A percentile compares a stretch with the other conserved stretches of the same genome.
phyloP scores from a whole-genome alignment of 148 eudicot genomes.

The Persicaria maculosa region DNA sequence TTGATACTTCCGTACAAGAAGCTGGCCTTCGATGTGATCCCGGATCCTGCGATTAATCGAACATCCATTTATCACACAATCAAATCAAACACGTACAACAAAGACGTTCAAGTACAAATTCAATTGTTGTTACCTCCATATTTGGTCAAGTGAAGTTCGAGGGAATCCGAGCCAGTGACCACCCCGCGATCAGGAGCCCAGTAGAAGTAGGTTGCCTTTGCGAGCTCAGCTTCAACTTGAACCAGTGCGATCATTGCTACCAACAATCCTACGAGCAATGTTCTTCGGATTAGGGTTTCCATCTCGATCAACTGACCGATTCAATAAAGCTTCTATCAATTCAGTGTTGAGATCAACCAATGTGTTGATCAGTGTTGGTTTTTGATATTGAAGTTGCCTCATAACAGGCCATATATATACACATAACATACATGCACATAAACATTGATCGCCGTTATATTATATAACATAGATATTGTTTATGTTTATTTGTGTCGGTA shows the following conservation, averaged over 20 bases:
- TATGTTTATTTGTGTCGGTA: too few species aligned
- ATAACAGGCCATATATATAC: too few species aligned
- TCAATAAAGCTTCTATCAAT: too few species aligned
- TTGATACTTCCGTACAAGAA: conserved; percentile 24
- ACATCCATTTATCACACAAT: not conserved
- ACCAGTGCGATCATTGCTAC: not conserved
- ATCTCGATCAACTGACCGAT: not conserved
- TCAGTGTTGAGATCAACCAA: too few species aligned
- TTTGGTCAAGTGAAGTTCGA: conserved; percentile 15
- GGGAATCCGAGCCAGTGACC: conserved; percentile 16
- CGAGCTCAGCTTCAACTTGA: conserved; percentile 5
- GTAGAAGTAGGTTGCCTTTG: conserved; percentile 12
- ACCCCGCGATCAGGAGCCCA: conserved; percentile 19
- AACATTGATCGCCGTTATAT: too few species aligned
- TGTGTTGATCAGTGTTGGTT: too few species aligned
- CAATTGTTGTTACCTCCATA: not conserved
- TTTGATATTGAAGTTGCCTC: too few species aligned
- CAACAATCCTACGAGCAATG: not conserved
- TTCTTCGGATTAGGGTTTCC: not conserved
- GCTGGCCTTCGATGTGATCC: conserved; percentile 17
- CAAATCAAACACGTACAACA: not conserved
- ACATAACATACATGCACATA: too few species aligned
- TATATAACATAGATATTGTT: too few species aligned
- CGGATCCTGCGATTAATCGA: conserved; percentile 18
- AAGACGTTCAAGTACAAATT: not conserved